A percentile compares a stretch with the other conserved stretches of the same genome.
Conservation (phyloP, 1,284 basidiomycete species). For the Ustilago trichophora region DNA sequence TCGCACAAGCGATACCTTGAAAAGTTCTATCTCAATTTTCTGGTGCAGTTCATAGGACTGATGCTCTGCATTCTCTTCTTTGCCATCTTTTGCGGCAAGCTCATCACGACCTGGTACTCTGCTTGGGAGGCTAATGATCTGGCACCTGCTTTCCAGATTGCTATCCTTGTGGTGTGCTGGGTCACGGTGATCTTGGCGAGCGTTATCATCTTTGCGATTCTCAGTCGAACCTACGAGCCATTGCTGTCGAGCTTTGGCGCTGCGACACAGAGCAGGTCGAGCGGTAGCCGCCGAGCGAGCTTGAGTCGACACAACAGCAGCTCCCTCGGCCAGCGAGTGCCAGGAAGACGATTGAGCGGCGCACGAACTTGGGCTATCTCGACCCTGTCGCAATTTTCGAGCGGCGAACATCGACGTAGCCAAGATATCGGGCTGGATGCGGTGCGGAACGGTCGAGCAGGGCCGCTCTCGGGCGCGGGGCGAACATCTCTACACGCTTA, state of each 20-base stretch:
- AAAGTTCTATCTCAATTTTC: constrained; percentile 32
- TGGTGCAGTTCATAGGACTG: constrained; percentile 21
- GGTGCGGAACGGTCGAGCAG: constrained; percentile 6
- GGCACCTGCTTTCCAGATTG: constrained; percentile 5
- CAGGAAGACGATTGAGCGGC: constrained; percentile 6
- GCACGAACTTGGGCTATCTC: constrained; percentile 16
- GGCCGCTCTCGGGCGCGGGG: constrained; percentile 1
- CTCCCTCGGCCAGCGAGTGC: background rate
- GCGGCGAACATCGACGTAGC: background rate
- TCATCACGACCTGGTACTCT: constrained; percentile 30
- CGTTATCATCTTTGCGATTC: constrained; percentile 29
- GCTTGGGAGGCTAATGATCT: constrained; percentile 26
- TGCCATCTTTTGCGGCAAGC: constrained; percentile 16
- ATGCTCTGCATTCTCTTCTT: constrained; percentile 28
- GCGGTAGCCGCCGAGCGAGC: background rate
- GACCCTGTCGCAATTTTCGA: constrained; percentile 19
- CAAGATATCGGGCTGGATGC: constrained; percentile 18
- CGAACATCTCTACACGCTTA: constrained; percentile 18
- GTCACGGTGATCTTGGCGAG: constrained; percentile 19
- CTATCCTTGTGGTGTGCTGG: constrained; percentile 19
- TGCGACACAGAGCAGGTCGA: background rate
- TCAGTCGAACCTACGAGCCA: constrained; percentile 38
- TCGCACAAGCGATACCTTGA: constrained; percentile 32
- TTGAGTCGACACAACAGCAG: constrained; percentile 1
- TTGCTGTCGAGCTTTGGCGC: constrained; percentile 17